Base-by-base conservation (phyloP, 2,329 filamentous ascomycete genomes). In the Phialemonium atrogriseum region DNA sequence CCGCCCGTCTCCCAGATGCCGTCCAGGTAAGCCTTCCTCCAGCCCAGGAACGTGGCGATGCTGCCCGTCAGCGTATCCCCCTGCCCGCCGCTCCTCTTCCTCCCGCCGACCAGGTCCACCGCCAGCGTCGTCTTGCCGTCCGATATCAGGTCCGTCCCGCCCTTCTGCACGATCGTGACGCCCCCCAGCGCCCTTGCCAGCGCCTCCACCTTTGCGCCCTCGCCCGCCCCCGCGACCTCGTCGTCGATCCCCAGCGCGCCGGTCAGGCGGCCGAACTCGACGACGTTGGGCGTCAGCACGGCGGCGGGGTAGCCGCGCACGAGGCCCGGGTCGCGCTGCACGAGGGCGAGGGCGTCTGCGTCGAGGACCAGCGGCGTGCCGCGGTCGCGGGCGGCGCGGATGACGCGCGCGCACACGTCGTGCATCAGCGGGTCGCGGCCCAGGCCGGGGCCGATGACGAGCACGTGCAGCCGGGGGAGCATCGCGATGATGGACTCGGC, bases 41-140 rank as follows among this genome's bases (percentile, higher is more conserved):
- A 98, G 2, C 77, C 88, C 41, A 96, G 59, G 44, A 98, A 77
- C 4, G 91, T 96, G 2, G 84, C 91, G 42, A 98, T 64, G 20
- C 79, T 79, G 2, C 91, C 91, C 0, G 91, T 96, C 43, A 98
- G 64, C 4, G 91, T 96, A 59, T 98, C 91, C 2, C 91, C 91
- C 60, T 98, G 91, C 0, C 91, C 91, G 28, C 89, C 91, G 36
- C 84, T 89, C 42, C 91, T 70, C 73, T 98, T 98, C 55, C 77
- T 59, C 1, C 89, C 89, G 7, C 91, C 91, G 48, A 76, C 61
- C 3, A 88, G 60, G 45, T 94, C 87, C 16, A 80, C 83, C 0
- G 82, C 63, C 16, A 88, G 59, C n/a, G 84, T 94, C 33, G 68
- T 68, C 36, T 71, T 64, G 10, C 88, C 85, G 47, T 94, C 84